Percentiles rank a stretch among this genome's conserved stretches.
These are phyloP conservation scores for Primulina tabacum DNA, from an alignment of 257 asterid genomes.

Conservation along the genomic window DNA sequence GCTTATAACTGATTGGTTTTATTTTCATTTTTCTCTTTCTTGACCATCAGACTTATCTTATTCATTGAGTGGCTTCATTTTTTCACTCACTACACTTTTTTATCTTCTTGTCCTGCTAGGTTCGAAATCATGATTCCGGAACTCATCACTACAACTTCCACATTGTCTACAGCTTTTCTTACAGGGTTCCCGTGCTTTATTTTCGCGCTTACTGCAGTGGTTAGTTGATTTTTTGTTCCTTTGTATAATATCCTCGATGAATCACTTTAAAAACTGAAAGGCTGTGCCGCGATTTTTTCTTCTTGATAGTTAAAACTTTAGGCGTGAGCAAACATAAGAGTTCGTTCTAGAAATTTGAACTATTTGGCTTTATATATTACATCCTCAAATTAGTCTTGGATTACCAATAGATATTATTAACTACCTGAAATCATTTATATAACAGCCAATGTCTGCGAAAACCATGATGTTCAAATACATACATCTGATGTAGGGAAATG, in stretches of 20 bases:
- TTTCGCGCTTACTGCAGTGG: constrained; percentile 74
- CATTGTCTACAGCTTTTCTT: constrained; percentile 60
- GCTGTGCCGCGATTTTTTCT: neutral
- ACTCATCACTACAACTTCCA: constrained; percentile 72
- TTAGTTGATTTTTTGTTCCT: constrained; percentile 32
- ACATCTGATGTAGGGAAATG: no score
- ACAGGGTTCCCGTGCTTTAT: constrained; percentile 82
- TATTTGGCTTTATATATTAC: neutral
- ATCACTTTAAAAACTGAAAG: neutral
- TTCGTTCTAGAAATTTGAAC: neutral
- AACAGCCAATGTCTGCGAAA: neutral
- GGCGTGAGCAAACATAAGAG: neutral
- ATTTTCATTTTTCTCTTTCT: no score
- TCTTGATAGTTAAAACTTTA: no score
- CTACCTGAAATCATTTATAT: no score
- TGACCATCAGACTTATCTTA: no score
- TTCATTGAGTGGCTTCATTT: neutral
- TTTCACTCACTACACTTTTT: neutral
- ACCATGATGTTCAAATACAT: neutral
- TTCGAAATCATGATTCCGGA: constrained; percentile 31
- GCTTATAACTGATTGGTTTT: no score
- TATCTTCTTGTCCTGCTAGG: constrained; percentile 42
- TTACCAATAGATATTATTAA: no score
- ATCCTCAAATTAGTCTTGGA: neutral
- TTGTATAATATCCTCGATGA: neutral